A percentile compares a stretch with the other conserved stretches of the same genome.
These are phyloP conservation scores for Tilletia setariae DNA, from an alignment of 1,284 basidiomycete species.

Conservation along the genomic window DNA sequence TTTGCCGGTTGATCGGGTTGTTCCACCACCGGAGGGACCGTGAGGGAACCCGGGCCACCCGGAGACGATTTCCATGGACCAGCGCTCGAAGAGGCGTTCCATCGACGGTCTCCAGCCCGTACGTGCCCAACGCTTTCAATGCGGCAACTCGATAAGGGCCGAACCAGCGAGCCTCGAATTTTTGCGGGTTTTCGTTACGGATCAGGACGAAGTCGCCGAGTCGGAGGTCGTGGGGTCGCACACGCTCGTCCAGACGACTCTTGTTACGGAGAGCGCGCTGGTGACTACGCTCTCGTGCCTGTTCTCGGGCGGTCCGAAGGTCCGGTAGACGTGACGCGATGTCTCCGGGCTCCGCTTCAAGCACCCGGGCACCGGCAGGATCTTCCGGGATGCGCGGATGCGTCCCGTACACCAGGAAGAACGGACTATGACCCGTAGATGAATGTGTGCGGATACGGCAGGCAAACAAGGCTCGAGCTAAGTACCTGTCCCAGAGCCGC, in stretches of 20 bases:
- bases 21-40: not conserved
- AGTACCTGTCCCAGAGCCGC: slow-evolving; percentile 14
- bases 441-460: slow-evolving; percentile 13
- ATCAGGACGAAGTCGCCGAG: not conserved
- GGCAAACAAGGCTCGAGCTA: slow-evolving; percentile 12
- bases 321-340: not conserved
- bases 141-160: not conserved
- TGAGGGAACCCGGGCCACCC: not conserved
- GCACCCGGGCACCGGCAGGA: not conserved
- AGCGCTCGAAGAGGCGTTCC: not conserved
- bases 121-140: not conserved
- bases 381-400: slow-evolving; percentile 10
- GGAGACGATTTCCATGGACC: not conserved
- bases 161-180: not conserved
- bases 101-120: not conserved
- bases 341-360: not conserved
- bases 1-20: not conserved
- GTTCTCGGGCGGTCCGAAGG: not conserved
- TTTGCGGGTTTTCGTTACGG: not conserved
- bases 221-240: not conserved
- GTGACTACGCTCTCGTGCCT: not conserved
- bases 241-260: not conserved
- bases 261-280: not conserved
- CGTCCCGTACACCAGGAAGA: slow-evolving; percentile 12
- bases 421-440: slow-evolving; percentile 3